Percentiles rank a stretch among this genome's conserved stretches.
These are phyloP conservation scores for Gentiana dahurica DNA, from an alignment of 257 asterid species.

Conservation along the genomic window DNA sequence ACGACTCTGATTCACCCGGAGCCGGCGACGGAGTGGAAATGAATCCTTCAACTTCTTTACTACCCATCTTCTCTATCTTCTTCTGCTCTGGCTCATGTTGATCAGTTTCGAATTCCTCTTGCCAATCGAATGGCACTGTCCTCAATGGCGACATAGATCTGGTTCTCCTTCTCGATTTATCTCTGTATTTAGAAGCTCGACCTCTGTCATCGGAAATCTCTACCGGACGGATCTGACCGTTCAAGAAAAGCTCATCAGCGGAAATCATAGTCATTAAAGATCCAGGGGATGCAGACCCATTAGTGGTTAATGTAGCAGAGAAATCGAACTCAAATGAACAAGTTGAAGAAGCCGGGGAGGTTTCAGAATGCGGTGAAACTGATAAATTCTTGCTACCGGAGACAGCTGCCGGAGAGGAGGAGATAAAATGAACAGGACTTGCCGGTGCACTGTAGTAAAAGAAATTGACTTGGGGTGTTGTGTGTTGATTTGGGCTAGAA, in stretches of 20 bases:
- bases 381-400: background rate
- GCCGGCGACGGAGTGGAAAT: constrained; percentile 29
- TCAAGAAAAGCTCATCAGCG: constrained; percentile 78
- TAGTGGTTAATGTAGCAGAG: constrained; percentile 28
- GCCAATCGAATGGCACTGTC: constrained; percentile 38
- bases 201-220: constrained; percentile 58
- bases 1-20: constrained; percentile 15
- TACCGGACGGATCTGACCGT: constrained; percentile 95
- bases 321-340: constrained; percentile 58
- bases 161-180: constrained; percentile 70
- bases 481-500: constrained; percentile 64
- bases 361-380: constrained; percentile 11
- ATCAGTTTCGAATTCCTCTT: constrained; percentile 11
- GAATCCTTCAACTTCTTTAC: constrained; percentile 2
- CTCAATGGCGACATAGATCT: constrained; percentile 83
- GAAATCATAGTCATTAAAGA: constrained; percentile 76
- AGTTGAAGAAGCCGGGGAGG: constrained; percentile 2
- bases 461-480: constrained; percentile 25
- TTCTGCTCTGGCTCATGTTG: constrained; percentile 7
- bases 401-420: constrained; percentile 19
- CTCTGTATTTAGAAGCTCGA: constrained; percentile 44
- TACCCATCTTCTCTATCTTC: background rate
- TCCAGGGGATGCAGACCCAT: constrained; percentile 28
- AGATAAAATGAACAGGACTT: constrained; percentile 73
- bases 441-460: constrained; percentile 85